A percentile compares a stretch with the other conserved stretches of the same genome.
These are phyloP conservation scores for Litsea cubeba DNA, from an alignment of 164 flowering plant species.

Conservation along the genomic window DNA sequence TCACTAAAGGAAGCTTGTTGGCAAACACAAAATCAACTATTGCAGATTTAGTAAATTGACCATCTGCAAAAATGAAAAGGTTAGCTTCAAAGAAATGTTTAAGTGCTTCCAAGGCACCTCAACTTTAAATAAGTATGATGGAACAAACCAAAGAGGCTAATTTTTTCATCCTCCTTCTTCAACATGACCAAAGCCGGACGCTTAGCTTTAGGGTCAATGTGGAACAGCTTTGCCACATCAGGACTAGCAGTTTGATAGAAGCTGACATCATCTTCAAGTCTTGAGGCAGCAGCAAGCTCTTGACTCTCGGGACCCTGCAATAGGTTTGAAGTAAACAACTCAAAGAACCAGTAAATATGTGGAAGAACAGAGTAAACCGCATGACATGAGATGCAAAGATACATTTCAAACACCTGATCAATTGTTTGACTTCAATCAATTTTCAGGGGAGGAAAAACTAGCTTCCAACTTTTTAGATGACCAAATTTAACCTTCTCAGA, in stretches of 20 bases:
- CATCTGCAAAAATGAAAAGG: slow-evolving; percentile 49
- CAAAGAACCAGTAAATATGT: not conserved
- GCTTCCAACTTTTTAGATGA: not conserved
- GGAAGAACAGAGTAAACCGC: not conserved
- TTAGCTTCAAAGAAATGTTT: not conserved
- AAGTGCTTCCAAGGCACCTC: too few relatives aligned
- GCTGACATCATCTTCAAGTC: slow-evolving; percentile 82
- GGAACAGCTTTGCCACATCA: slow-evolving; percentile 84
- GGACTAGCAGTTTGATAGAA: slow-evolving; percentile 82
- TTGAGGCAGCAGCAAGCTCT: slow-evolving; percentile 85
- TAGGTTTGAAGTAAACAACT: not conserved
- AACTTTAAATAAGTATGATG: not conserved
- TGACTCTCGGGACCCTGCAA: slow-evolving; percentile 82
- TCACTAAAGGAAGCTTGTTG: slow-evolving; percentile 90
- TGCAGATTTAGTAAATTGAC: slow-evolving; percentile 59
- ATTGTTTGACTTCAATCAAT: not conserved
- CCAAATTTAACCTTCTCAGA: too few relatives aligned
- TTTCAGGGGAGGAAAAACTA: not conserved
- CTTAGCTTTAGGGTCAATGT: slow-evolving; percentile 56
- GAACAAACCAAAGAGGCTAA: slow-evolving; percentile 64
- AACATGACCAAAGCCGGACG: slow-evolving; percentile 81
- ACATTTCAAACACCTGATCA: not conserved
- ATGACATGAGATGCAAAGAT: not conserved
- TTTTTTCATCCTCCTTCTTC: slow-evolving; percentile 85
- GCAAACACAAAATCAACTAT: slow-evolving; percentile 69